Evolutionary conservation across 345 rosid genomes (phyloP).

Genomic region (Tarenaya hassleriana): DNA sequence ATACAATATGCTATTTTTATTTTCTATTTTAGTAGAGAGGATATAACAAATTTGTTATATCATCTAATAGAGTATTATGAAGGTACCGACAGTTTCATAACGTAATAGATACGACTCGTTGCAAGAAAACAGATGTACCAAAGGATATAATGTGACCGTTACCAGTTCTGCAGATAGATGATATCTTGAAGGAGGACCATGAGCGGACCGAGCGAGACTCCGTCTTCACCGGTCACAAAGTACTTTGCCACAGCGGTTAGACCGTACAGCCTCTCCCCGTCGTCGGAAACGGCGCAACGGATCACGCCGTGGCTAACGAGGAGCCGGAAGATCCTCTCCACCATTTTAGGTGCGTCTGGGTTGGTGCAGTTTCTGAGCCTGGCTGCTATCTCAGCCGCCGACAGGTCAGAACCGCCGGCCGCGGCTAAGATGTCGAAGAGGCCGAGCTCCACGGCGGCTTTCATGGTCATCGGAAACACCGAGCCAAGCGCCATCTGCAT

Average conservation of each 20-base stretch:
- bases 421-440: slow-evolving; percentile 35
- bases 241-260: slow-evolving; percentile 8
- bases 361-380: slow-evolving; percentile 17
- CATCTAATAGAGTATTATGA: neutral
- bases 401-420: slow-evolving; percentile 23
- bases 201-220: slow-evolving; percentile 12
- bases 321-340: slow-evolving; percentile 37
- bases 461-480: slow-evolving; percentile 34
- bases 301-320: slow-evolving; percentile 32
- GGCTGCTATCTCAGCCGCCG: slow-evolving; percentile 31
- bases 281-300: slow-evolving; percentile 23
- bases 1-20: neutral
- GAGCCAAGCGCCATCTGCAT: slow-evolving; percentile 19
- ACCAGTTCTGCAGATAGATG: slow-evolving; percentile 8
- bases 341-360: slow-evolving; percentile 29
- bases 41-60: no score
- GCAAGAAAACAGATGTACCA: neutral
- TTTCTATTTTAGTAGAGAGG: neutral
- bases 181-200: slow-evolving; percentile 10
- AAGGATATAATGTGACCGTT: neutral
- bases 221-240: slow-evolving; percentile 10
- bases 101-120: neutral
- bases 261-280: slow-evolving; percentile 8
- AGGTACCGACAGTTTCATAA: no score
- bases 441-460: slow-evolving; percentile 35